Evolutionary conservation across 495 filamentous ascomycete genomes (phyloP).

Genomic region (Tuber umbilicatum): DNA sequence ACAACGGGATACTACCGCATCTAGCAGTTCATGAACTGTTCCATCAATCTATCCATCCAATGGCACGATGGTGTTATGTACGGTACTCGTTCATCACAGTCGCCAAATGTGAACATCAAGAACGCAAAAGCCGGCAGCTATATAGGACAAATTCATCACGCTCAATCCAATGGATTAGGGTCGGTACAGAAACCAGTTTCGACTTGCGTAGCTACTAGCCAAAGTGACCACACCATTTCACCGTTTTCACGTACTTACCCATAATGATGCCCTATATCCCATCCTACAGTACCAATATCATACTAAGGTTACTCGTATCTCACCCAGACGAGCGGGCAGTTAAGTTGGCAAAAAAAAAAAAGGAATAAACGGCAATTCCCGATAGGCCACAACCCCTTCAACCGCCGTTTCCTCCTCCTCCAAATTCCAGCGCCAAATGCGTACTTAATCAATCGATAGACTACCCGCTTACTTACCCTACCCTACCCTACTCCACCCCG

Average conservation of each 20-base stretch:
- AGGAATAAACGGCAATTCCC: not conserved
- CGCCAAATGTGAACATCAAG: not conserved
- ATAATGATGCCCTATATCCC: not conserved
- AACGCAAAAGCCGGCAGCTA: not conserved
- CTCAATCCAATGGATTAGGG: not conserved
- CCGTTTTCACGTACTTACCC: no score
- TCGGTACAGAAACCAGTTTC: not conserved
- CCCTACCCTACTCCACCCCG: not conserved
- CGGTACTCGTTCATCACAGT: not conserved
- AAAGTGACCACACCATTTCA: not conserved
- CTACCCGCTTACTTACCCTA: not conserved
- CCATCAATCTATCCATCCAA: no score
- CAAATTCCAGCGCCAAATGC: not conserved
- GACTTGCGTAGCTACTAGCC: not conserved
- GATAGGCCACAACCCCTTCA: not conserved
- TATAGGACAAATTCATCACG: no score
- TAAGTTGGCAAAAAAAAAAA: not conserved
- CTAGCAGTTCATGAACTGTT: not conserved
- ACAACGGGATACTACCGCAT: not conserved
- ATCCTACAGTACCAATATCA: no score
- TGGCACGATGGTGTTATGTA: no score
- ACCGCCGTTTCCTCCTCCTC: not conserved
- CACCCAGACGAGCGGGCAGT: not conserved
- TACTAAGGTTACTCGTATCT: no score
- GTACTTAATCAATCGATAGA: slow-evolving; percentile 4